Evolutionary conservation across 495 filamentous ascomycete species (phyloP), one percentile per base, ranked within the genome.

Genomic region (Aspergillus funiculosus): DNA sequence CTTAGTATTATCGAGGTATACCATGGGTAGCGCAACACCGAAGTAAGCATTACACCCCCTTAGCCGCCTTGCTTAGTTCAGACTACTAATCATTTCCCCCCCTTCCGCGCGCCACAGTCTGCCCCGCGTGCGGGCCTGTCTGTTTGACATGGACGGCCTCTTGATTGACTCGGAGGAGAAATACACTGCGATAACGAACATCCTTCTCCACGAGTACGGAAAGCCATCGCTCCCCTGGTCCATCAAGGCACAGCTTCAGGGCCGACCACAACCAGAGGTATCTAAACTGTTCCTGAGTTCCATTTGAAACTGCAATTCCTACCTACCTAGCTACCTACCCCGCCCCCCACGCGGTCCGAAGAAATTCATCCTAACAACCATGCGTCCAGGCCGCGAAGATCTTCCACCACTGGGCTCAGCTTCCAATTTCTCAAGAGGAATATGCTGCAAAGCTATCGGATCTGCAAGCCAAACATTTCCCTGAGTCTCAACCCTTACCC

Each of bases 101-200:
- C 13, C n/a, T 18, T 25, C 24, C 47, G n/a, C n/a, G n/a, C n/a
- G n/a, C n/a, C n/a, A n/a, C 27, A 86, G 82, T 50, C 75, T 82
- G 18, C 88, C 87, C 18, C 82, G 83, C 35, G 78, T 97, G 45
- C 79, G 88, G 45, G 92, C 92, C 47, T 95, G 89, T 68, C 82
- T 99, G 46, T 99, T 99, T 60, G 92, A 98, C 74, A 95, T 98
- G 89, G 92, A 98, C 61, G 92, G 92, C 31, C 82, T 98, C 20
- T 76, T 98, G 14, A 82, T 98, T 51, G 82, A 97, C 66, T 87
- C 87, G 11, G 92, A 99, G 58, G 94, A 99, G 62, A 76, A 85
- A 46, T 97, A 97, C 71, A 92, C 87, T 0, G 61, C 77, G 18
- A 84, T 83, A 63, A 85, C 87, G 20, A 95, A 97, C 64, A 64